Conservation (phyloP, 352 stramenopile species). For the Phytophthora constricta region DNA sequence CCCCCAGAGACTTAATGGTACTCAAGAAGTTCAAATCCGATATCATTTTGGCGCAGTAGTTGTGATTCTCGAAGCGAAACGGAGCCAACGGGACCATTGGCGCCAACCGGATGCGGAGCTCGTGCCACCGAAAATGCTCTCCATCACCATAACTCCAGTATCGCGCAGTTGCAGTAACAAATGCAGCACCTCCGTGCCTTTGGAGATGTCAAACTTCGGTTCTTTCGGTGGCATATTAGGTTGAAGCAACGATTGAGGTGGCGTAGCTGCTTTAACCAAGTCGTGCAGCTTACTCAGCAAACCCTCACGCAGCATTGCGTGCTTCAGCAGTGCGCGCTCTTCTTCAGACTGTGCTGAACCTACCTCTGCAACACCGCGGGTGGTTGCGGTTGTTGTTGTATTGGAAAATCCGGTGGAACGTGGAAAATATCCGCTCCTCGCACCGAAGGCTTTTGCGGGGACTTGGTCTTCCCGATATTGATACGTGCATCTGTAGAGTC, state of each 20-base stretch:
- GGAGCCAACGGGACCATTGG: constrained; percentile 34
- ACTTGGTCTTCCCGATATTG: constrained; percentile 1
- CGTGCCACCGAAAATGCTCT: constrained; percentile 68
- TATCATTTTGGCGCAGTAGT: constrained; percentile 81
- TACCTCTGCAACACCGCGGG: constrained; percentile 28
- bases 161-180: constrained; percentile 72
- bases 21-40: constrained; percentile 83
- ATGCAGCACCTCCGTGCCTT: constrained; percentile 63
- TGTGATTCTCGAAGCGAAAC: constrained; percentile 60
- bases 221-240: constrained; percentile 26
- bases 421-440: constrained; percentile 27
- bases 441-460: constrained; percentile 5
- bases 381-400: constrained; percentile 29
- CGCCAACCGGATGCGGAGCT: constrained; percentile 28
- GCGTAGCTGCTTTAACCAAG: constrained; percentile 35
- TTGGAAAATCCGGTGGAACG: constrained; percentile 28
- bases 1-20: constrained; percentile 47
- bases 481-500: not conserved
- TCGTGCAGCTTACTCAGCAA: constrained; percentile 57
- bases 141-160: constrained; percentile 57
- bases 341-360: constrained; percentile 34
- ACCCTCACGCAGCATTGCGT: constrained; percentile 67
- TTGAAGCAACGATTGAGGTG: constrained; percentile 29
- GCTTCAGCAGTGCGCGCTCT: constrained; percentile 51
- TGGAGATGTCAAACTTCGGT: constrained; percentile 46